phyloP scores from a whole-genome alignment of 345 rosid genomes.

The Xanthoceras sorbifolium region DNA sequence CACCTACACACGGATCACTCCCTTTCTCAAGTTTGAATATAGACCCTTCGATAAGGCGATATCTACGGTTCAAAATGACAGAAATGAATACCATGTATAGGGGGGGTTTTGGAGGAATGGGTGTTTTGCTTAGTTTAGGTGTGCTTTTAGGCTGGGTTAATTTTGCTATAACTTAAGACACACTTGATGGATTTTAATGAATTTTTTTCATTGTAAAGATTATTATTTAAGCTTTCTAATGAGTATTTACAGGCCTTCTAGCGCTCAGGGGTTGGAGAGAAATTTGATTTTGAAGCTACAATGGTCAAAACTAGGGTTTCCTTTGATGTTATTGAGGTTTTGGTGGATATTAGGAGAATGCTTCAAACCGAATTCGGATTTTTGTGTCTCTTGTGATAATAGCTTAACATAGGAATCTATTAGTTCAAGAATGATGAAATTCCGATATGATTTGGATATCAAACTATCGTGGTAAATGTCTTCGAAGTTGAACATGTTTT shows the following conservation, averaged over 20 bases:
- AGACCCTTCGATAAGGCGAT: slow-evolving; percentile 51
- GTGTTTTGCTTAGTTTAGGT: slow-evolving; percentile 39
- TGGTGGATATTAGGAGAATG: slow-evolving; percentile 27
- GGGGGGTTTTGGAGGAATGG: slow-evolving; percentile 13
- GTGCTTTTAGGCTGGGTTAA: slow-evolving; percentile 68
- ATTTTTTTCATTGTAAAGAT: slow-evolving; percentile 31
- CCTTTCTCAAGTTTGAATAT: slow-evolving; percentile 50
- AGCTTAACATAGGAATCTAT: slow-evolving; percentile 30
- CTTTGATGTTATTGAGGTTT: slow-evolving; percentile 49
- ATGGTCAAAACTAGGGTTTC: slow-evolving; percentile 61
- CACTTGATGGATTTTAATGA: slow-evolving; percentile 19
- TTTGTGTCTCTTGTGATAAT: slow-evolving; percentile 7
- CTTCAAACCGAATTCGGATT: background rate
- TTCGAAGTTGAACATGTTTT: slow-evolving; percentile 39
- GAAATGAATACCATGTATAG: slow-evolving; percentile 23
- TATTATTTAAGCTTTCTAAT: slow-evolving; percentile 50
- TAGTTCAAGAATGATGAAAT: slow-evolving; percentile 27
- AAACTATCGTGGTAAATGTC: slow-evolving; percentile 4
- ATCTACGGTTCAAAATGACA: slow-evolving; percentile 45
- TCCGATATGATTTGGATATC: slow-evolving; percentile 21
- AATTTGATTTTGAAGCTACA: slow-evolving; percentile 34
- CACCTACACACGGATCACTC: slow-evolving; percentile 48
- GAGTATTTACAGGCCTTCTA: slow-evolving; percentile 8
- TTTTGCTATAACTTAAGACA: slow-evolving; percentile 29
- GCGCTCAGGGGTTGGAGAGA: slow-evolving; percentile 20